Base-by-base conservation (phyloP, 2,329 filamentous ascomycete genomes). In the Trichoderma hamatum region DNA sequence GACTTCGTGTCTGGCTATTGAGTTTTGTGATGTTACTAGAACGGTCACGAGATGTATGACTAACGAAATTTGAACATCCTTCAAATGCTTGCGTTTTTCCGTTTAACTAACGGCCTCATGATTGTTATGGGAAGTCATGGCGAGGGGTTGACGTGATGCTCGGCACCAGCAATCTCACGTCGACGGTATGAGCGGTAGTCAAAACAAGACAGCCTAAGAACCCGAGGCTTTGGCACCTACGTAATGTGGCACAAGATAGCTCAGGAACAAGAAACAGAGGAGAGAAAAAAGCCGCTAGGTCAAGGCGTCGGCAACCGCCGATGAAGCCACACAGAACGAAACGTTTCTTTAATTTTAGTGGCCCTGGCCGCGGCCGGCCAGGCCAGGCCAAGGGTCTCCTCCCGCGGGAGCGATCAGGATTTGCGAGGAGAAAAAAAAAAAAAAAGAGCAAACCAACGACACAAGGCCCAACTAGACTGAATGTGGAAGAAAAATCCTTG, bases 211-310 rank as follows among this genome's bases (percentile, higher is more conserved):
- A 55, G 51, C 24, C 21, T 55, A 26, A 26, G 51, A 16, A 55
- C 21, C 51, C 51, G n/a, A 30, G 19, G 39, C 39, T 32, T 36
- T 39, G 36, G 51, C 51, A 54, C 30, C 61, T 64, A 54, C 61
- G 61, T 64, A 54, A 55, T 64, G 46, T 64, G 61, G 51, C 46
- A 55, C 30, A 52, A 26, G 19, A 64, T 64, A 39, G 61, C 39
- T 54, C 51, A 55, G 51, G 61, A 54, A 55, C 61, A 43, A 43
- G 39, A 43, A 19, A 43, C 16, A 43, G 39, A 43, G 16, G 32
- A 43, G 30, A 16, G 26, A 26, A 32, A 56, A 21, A 30, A 55
- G n/a, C 21, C 21, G 39, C 51, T 64, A 55, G 51, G 34, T 43
- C 39, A 64, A 36, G 60, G 14, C 52, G 24, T 56, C 52, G 52